These are phyloP conservation scores for Myxozyma sirexii DNA, from an alignment of 805 yeast species.

Conservation along the genomic window DNA sequence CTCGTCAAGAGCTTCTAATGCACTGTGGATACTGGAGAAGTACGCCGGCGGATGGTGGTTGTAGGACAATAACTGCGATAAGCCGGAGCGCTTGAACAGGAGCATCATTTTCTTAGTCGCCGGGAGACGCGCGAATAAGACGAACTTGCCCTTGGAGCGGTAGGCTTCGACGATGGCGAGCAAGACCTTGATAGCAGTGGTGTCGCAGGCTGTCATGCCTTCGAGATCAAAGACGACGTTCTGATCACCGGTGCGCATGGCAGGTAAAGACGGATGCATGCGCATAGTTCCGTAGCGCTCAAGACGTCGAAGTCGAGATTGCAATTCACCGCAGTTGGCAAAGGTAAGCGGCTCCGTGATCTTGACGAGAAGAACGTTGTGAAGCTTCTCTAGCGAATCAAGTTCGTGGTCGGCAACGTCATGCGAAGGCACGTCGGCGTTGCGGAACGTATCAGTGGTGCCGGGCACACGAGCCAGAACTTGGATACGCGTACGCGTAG, in stretches of 20 bases:
- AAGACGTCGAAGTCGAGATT: conserved; percentile 64
- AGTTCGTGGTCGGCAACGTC: conserved; percentile 43
- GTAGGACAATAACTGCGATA: conserved; percentile 46
- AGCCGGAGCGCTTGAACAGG: conserved; percentile 60
- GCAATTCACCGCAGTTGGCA: conserved; percentile 79
- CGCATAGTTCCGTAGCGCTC: conserved; percentile 76
- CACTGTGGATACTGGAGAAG: conserved; percentile 59
- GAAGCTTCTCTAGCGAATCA: conserved; percentile 53
- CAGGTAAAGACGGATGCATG: conserved; percentile 75
- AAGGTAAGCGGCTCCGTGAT: conserved; percentile 88
- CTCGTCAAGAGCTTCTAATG: conserved; percentile 52
- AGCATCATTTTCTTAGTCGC: conserved; percentile 50
- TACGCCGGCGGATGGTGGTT: conserved; percentile 41
- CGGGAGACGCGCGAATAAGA: conserved; percentile 65
- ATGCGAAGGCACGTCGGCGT: conserved; percentile 56
- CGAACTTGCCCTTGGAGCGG: conserved; percentile 54
- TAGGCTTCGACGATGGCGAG: conserved; percentile 62
- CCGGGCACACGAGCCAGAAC: conserved; percentile 71
- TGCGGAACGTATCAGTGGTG: conserved; percentile 56
- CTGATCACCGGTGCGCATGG: conserved; percentile 50
- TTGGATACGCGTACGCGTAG: conserved; percentile 81
- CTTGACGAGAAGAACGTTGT: conserved; percentile 75
- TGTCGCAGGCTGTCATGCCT: conserved; percentile 80
- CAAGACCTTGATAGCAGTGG: conserved; percentile 76
- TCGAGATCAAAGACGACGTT: conserved; percentile 73